These are phyloP conservation scores for Tagetes erecta DNA, from an alignment of 129 eudicot species.

Conservation along the genomic window DNA sequence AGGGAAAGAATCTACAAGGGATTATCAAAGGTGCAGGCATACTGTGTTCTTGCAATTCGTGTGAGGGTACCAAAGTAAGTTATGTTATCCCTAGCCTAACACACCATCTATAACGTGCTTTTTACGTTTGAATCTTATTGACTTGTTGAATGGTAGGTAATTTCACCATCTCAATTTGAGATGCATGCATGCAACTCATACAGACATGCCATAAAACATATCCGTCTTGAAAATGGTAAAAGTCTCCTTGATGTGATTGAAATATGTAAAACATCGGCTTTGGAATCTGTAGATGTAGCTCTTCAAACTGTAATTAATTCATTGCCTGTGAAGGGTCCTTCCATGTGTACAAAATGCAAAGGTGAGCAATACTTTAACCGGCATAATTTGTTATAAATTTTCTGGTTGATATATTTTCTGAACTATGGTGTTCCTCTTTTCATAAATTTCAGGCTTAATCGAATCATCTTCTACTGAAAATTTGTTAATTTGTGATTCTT, in stretches of 20 bases:
- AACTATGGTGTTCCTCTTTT: slow-evolving; percentile 19
- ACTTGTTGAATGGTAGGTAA: slow-evolving; percentile 54
- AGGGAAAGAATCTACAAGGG: slow-evolving; percentile 69
- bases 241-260: slow-evolving; percentile 76
- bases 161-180: slow-evolving; percentile 82
- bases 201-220: slow-evolving; percentile 76
- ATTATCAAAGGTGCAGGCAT: slow-evolving; percentile 73
- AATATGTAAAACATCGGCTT: slow-evolving; percentile 52
- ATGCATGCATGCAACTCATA: slow-evolving; percentile 78
- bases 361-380: slow-evolving; percentile 38
- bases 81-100: neutral
- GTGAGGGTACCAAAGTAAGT: slow-evolving; percentile 79
- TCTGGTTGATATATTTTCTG: neutral
- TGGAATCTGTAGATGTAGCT: slow-evolving; percentile 53
- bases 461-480: slow-evolving; percentile 25
- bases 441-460: slow-evolving; percentile 24
- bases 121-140: slow-evolving; percentile 18
- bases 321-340: slow-evolving; percentile 57
- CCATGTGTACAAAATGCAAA: slow-evolving; percentile 53
- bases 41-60: slow-evolving; percentile 71
- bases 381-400: slow-evolving; percentile 12
- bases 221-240: slow-evolving; percentile 85
- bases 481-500: slow-evolving; percentile 31
- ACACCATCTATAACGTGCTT: neutral
- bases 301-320: slow-evolving; percentile 69